phyloP scores from a whole-genome alignment of 106 monocot species.

The Phalaenopsis equestris region DNA sequence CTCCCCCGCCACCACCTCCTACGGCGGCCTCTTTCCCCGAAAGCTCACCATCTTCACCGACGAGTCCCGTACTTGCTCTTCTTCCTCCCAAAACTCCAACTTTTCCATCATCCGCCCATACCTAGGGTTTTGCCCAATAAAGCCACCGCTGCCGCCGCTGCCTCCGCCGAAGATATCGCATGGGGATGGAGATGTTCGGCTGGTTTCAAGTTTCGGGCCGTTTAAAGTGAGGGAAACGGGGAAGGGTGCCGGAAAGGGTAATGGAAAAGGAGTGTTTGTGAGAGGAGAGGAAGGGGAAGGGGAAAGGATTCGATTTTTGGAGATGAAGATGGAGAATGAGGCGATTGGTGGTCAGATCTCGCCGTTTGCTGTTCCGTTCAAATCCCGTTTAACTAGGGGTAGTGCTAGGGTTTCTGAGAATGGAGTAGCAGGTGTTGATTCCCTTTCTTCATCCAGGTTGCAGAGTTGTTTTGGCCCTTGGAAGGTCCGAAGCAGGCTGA shows the following conservation, averaged over 20 bases:
- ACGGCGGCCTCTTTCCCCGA: not conserved
- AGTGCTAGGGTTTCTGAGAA: not conserved
- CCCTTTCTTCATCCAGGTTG: not conserved
- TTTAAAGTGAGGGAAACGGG: not conserved
- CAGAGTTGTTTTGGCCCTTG: not conserved
- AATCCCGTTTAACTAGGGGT: not conserved
- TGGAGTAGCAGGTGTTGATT: not conserved
- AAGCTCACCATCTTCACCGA: not conserved
- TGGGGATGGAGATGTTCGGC: not conserved
- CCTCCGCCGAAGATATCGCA: not conserved
- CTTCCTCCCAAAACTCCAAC: not conserved
- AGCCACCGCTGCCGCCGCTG: not conserved
- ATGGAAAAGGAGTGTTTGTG: not conserved
- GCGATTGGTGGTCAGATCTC: not conserved
- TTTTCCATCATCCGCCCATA: not conserved
- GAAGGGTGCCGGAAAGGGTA: not conserved
- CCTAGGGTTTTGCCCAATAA: not conserved
- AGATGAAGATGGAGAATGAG: not conserved
- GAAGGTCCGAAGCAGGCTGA: not conserved
- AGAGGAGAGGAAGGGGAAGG: not conserved
- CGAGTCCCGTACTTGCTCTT: not conserved
- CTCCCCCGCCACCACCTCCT: not conserved
- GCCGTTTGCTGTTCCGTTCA: not conserved
- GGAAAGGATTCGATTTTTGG: not conserved
- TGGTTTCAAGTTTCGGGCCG: not conserved